Conservation (phyloP, 495 filamentous ascomycete species). For the Rusavskia elegans region DNA sequence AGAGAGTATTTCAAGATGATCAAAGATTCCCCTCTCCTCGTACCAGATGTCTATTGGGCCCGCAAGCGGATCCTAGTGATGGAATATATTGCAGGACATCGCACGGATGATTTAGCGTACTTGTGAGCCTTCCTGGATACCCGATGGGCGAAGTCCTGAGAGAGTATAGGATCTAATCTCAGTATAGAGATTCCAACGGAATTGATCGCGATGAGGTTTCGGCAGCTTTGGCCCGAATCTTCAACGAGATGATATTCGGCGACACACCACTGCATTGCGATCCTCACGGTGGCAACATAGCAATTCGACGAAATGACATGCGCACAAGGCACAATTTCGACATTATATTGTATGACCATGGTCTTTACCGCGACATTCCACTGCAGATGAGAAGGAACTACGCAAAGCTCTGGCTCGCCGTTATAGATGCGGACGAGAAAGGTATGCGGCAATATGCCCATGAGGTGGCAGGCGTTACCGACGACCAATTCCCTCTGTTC, state of each 20-base stretch:
- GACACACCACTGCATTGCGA: conserved; percentile 90
- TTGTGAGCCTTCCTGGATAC: neutral
- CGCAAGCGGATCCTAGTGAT: conserved; percentile 84
- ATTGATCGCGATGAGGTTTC: conserved; percentile 96
- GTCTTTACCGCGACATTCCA: conserved; percentile 88
- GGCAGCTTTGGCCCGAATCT: conserved; percentile 76
- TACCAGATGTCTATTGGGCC: conserved; percentile 84
- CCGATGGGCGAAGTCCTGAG: too few relatives aligned
- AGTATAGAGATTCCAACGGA: conserved; percentile 55
- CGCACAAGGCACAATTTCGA: conserved; percentile 64
- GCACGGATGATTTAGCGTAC: conserved; percentile 74
- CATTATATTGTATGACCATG: conserved; percentile 85
- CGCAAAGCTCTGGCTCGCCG: conserved; percentile 93
- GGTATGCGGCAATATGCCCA: conserved; percentile 77
- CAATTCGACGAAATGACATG: conserved; percentile 57
- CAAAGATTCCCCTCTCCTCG: conserved; percentile 58
- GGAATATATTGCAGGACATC: conserved; percentile 77
- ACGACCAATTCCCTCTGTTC: conserved; percentile 90
- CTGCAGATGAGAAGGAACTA: conserved; percentile 64
- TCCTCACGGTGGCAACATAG: conserved; percentile 93
- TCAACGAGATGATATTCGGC: conserved; percentile 99
- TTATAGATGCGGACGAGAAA: conserved; percentile 71
- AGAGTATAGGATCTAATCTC: too few relatives aligned
- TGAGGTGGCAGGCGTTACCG: conserved; percentile 75
- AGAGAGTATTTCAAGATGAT: conserved; percentile 62